Evolutionary conservation across 2,329 filamentous ascomycete species (phyloP).

Genomic region (Fusarium sublunatum): DNA sequence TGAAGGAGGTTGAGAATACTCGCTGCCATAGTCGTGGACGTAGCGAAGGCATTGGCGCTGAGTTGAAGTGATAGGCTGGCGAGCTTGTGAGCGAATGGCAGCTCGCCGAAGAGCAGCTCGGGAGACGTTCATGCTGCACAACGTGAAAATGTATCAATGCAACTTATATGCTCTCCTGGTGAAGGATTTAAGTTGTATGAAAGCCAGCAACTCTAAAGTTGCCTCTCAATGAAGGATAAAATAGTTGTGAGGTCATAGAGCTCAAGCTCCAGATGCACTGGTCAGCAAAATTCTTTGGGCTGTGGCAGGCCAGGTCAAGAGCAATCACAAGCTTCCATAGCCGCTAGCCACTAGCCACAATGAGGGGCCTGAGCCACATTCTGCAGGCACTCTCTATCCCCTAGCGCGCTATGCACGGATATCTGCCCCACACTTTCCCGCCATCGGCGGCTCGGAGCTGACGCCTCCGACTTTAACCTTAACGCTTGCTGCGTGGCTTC

Average conservation of each 20-base stretch:
- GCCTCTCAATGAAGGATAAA: conserved; percentile 24
- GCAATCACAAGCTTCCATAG: conserved; percentile 1
- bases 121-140: conserved; percentile 49
- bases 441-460: conserved; percentile 48
- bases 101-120: conserved; percentile 47
- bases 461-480: conserved; percentile 45
- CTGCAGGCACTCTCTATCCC: conserved; percentile 8
- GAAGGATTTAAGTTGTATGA: conserved; percentile 14
- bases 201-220: conserved; percentile 14
- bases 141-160: conserved; percentile 15
- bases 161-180: conserved; percentile 1
- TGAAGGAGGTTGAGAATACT: conserved; percentile 31
- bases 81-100: conserved; percentile 41
- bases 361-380: conserved; percentile 27
- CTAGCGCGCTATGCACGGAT: conserved; percentile 25
- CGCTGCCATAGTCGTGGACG: conserved; percentile 46
- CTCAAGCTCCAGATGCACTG: conserved; percentile 28
- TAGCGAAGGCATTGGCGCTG: conserved; percentile 49
- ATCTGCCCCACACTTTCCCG: conserved; percentile 28
- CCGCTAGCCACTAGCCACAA: background rate
- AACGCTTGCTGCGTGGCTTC: conserved; percentile 48
- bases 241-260: conserved; percentile 47
- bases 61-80: conserved; percentile 34
- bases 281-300: conserved; percentile 47
- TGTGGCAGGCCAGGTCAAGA: conserved; percentile 37